These are phyloP conservation scores for Fonsecaea multimorphosa DNA, from an alignment of 2,329 filamentous ascomycete genomes.

Conservation along the genomic window DNA sequence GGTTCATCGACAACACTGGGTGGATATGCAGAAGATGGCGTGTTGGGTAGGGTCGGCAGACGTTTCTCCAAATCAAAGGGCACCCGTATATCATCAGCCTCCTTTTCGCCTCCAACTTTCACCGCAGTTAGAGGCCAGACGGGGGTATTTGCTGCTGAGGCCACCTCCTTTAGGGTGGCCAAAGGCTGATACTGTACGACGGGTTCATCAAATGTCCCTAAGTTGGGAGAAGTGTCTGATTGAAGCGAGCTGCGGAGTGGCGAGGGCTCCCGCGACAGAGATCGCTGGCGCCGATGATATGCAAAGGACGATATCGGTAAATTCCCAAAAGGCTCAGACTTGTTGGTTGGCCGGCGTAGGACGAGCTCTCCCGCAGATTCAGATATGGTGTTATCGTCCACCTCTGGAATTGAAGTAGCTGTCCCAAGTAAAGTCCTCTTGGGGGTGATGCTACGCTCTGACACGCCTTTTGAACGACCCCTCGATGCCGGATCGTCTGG, in stretches of 20 bases:
- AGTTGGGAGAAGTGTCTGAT: slow-evolving; percentile 34
- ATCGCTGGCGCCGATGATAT: slow-evolving; percentile 47
- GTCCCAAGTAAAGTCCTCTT: slow-evolving; percentile 12
- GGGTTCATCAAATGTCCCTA: slow-evolving; percentile 6
- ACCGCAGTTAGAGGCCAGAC: slow-evolving; percentile 38
- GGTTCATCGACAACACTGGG: slow-evolving; percentile 31
- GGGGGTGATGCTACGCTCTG: slow-evolving; percentile 22
- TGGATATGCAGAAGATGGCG: slow-evolving; percentile 51
- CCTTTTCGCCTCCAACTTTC: slow-evolving; percentile 31
- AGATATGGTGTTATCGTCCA: slow-evolving; percentile 9
- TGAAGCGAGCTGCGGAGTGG: slow-evolving; percentile 43
- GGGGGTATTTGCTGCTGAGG: slow-evolving; percentile 39
- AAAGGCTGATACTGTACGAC: slow-evolving; percentile 27
- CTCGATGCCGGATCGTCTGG: slow-evolving; percentile 1
- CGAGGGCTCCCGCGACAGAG: slow-evolving; percentile 39
- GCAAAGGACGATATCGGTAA: slow-evolving; percentile 44
- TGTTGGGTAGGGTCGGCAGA: slow-evolving; percentile 54
- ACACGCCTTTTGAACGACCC: slow-evolving; percentile 8
- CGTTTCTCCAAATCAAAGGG: slow-evolving; percentile 46
- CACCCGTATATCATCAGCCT: slow-evolving; percentile 39
- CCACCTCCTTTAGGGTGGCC: slow-evolving; percentile 38
- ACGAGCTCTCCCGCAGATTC: slow-evolving; percentile 27
- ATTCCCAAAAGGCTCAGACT: slow-evolving; percentile 13
- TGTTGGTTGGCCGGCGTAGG: slow-evolving; percentile 33
- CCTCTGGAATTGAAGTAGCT: slow-evolving; percentile 14